Percentiles rank a stretch among this genome's conserved stretches.
These are phyloP conservation scores for Cercophora newfieldiana DNA, from an alignment of 495 filamentous ascomycete species.

Conservation along the genomic window DNA sequence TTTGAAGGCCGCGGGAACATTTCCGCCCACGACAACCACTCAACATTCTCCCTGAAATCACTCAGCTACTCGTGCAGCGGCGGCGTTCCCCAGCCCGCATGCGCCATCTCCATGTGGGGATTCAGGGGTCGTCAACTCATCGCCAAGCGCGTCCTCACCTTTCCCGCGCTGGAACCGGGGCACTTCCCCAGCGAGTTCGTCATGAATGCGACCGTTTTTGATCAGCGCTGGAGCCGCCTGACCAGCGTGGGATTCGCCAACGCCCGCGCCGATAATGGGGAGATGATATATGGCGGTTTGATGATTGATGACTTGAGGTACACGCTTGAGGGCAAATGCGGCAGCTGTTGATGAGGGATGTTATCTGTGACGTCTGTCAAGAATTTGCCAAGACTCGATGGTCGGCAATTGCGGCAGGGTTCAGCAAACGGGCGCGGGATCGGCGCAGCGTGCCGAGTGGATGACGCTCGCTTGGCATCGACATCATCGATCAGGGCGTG, in stretches of 20 bases:
- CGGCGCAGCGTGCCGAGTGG: neutral
- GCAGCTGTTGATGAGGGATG: conserved; percentile 1
- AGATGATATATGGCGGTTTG: conserved; percentile 11
- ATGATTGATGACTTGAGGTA: conserved; percentile 15
- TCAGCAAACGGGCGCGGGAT: neutral
- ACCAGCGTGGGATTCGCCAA: conserved; percentile 13
- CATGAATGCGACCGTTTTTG: conserved; percentile 8
- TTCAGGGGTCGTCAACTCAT: conserved; percentile 3
- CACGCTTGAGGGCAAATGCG: neutral
- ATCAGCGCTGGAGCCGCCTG: neutral
- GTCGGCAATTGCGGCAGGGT: neutral
- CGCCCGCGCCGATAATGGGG: conserved; percentile 9
- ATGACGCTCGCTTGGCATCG: neutral
- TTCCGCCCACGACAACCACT: neutral
- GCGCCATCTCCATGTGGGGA: conserved; percentile 18
- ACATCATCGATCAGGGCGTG: neutral
- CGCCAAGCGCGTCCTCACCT: conserved; percentile 8
- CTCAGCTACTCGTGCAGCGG: conserved; percentile 13
- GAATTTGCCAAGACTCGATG: neutral
- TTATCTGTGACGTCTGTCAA: conserved; percentile 2
- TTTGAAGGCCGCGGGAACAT: conserved; percentile 18
- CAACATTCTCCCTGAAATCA: conserved; percentile 1
- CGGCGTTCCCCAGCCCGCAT: conserved; percentile 11
- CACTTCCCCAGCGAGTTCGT: conserved; percentile 8
- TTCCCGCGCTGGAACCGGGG: conserved; percentile 10